Base-by-base conservation (phyloP, 2,329 filamentous ascomycete genomes). In the Fusarium concolor region DNA sequence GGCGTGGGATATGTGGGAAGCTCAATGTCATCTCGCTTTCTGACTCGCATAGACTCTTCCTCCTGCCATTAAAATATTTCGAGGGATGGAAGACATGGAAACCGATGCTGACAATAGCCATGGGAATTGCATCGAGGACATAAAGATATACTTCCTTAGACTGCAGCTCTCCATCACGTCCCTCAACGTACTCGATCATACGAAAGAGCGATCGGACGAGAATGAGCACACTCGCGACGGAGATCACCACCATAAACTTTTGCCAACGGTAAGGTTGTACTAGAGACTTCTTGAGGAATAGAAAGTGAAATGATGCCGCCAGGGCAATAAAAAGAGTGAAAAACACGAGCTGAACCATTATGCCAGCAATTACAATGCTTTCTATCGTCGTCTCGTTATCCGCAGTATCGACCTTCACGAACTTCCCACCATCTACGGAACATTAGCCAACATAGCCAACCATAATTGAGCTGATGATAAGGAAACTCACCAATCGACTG, bases 321-420 rank as follows among this genome's bases (percentile, higher is more conserved):
- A 57, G n/a, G 4, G 41, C 31, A 7, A 53, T n/a, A 10, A 57
- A 57, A 10, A 57, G 11, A 15, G 29, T 35, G 18, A 57, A 57
- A n/a, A 57, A 57, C 11, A 53, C 17, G 2, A 57, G 29, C 29
- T 57, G 46, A 2, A 57, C 39, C 28, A 37, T 44, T 5, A 57
- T 15, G 15, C 54, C 54, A 18, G 38, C 47, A 17, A 53, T 26
- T 6, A 53, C 29, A 3, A 20, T 39, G 14, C 22, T 39, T 29
- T 57, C 54, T 26, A 14, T 15, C 22, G 29, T n/a, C 3, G 38
- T 35, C 20, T n/a, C 10, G 5, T 37, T 22, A 10, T 57, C 22
- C 18, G 14, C n/a, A 5, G 24, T 44, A 24, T 57, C 47, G 8
- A 12, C n/a, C 4, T 56, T 53, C 11, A 26, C 38, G 10, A 38